Percentiles rank a stretch among this genome's conserved stretches.
Conservation (phyloP, 352 stramenopile species). For the Phytophthora cryptogea region DNA sequence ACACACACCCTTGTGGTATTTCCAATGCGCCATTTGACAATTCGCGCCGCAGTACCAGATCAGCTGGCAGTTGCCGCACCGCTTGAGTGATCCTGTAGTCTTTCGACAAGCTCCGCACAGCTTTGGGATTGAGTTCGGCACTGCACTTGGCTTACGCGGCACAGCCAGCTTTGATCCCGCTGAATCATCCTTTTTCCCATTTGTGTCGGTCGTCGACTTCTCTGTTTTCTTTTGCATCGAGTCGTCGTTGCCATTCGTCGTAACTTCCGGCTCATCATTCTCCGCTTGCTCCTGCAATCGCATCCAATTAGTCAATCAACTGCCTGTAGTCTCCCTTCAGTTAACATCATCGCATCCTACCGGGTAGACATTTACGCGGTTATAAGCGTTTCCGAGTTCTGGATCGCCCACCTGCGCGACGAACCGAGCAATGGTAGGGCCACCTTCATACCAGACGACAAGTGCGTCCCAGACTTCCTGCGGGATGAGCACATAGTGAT, state of each 20-base stretch:
- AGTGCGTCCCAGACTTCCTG: conserved; percentile 82
- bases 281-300: conserved; percentile 44
- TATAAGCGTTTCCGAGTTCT: conserved; percentile 59
- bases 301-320: neutral
- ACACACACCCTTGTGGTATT: conserved; percentile 76
- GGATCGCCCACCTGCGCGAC: conserved; percentile 68
- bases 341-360: conserved; percentile 22
- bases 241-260: conserved; percentile 11
- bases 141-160: conserved; percentile 32
- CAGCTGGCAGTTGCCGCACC: conserved; percentile 74
- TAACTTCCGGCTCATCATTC: conserved; percentile 30
- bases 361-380: conserved; percentile 79
- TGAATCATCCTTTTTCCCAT: conserved; percentile 24
- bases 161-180: conserved; percentile 33
- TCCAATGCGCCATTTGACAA: conserved; percentile 84
- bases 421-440: conserved; percentile 75
- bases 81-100: conserved; percentile 52
- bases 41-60: conserved; percentile 77
- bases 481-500: conserved; percentile 76
- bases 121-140: conserved; percentile 45
- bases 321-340: neutral
- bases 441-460: conserved; percentile 66
- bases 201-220: conserved; percentile 2
- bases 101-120: conserved; percentile 70
- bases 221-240: conserved; percentile 22